Evolutionary conservation across 768 basidiomycete genomes (phyloP).

Genomic region (Coprinopsis cinerea): DNA sequence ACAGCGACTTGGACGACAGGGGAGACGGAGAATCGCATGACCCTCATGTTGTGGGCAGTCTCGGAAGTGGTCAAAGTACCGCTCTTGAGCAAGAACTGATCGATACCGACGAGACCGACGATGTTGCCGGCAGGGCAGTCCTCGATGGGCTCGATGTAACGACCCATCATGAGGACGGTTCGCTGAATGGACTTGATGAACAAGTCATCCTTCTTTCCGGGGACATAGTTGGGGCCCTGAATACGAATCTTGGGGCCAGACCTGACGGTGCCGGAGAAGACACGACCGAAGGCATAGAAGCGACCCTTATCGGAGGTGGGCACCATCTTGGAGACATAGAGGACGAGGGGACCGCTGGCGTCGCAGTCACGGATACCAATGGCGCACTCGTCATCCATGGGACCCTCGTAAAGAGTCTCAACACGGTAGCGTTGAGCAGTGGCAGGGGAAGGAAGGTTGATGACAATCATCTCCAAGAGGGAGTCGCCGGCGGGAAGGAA

Average conservation of each 20-base stretch:
- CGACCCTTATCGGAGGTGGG: constrained; percentile 99
- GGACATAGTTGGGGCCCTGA: constrained; percentile 97
- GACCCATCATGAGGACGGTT: constrained; percentile 99
- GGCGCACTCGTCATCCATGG: constrained; percentile 99
- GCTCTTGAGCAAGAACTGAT: constrained; percentile 99
- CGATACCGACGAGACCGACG: constrained; percentile 97
- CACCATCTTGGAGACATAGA: constrained; percentile 99
- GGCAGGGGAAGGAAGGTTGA: constrained; percentile 95
- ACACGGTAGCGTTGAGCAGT: constrained; percentile 99
- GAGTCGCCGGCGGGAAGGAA: constrained; percentile 99
- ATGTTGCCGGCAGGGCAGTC: constrained; percentile 99
- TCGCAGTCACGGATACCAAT: constrained; percentile 98
- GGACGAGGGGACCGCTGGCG: constrained; percentile 91
- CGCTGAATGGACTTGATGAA: constrained; percentile 98
- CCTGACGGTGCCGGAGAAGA: constrained; percentile 97
- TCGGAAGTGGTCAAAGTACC: constrained; percentile 97
- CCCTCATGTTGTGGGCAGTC: constrained; percentile 99
- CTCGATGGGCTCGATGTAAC: constrained; percentile 96
- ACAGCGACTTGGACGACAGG: constrained; percentile 99
- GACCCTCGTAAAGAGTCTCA: constrained; percentile 98
- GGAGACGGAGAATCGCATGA: constrained; percentile 99
- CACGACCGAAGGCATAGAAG: constrained; percentile 99
- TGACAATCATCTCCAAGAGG: constrained; percentile 99
- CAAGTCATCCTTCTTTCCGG: constrained; percentile 97
- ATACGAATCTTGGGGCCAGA: constrained; percentile 99